These are phyloP conservation scores for Penicillium odoratum DNA, from an alignment of 495 filamentous ascomycete genomes.

Conservation along the genomic window DNA sequence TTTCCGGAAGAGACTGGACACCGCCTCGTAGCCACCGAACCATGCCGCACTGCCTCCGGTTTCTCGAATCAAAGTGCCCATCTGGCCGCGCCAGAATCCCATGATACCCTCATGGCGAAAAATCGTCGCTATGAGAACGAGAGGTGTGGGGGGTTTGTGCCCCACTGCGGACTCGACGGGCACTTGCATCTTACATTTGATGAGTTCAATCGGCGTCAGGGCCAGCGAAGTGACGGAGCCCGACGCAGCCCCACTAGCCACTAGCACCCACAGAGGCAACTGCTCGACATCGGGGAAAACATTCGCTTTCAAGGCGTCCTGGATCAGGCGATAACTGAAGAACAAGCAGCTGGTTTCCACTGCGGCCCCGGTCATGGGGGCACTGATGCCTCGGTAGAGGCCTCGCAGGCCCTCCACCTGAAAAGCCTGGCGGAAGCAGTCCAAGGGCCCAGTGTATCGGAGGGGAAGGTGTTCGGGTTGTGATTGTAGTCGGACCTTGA, in stretches of 20 bases:
- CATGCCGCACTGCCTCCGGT: conserved; percentile 91
- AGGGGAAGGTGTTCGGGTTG: conserved; percentile 82
- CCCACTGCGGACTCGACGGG: conserved; percentile 44
- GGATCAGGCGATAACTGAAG: conserved; percentile 74
- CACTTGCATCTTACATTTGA: conserved; percentile 99
- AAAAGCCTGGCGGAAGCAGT: conserved; percentile 89
- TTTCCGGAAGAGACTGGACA: conserved; percentile 61
- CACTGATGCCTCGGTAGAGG: conserved; percentile 90
- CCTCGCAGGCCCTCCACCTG: conserved; percentile 67
- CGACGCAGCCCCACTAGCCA: conserved; percentile 75
- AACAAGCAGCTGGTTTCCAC: conserved; percentile 93
- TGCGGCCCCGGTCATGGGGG: conserved; percentile 87
- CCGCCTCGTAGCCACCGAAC: conserved; percentile 92
- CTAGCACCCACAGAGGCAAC: conserved; percentile 70
- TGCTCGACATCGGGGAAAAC: conserved; percentile 51
- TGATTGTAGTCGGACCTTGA: conserved; percentile 75
- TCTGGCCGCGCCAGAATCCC: conserved; percentile 94
- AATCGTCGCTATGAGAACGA: conserved; percentile 69
- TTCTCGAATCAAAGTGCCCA: conserved; percentile 91
- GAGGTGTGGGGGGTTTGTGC: conserved; percentile 44
- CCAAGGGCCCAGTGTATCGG: conserved; percentile 81
- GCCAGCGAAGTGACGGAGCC: conserved; percentile 90
- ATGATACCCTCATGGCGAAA: conserved; percentile 75
- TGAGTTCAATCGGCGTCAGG: conserved; percentile 92
- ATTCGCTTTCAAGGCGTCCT: conserved; percentile 64